Percentiles rank a stretch among this genome's conserved stretches.
Conservation (phyloP, 2,329 filamentous ascomycete species). For the Penicillium carneum region DNA sequence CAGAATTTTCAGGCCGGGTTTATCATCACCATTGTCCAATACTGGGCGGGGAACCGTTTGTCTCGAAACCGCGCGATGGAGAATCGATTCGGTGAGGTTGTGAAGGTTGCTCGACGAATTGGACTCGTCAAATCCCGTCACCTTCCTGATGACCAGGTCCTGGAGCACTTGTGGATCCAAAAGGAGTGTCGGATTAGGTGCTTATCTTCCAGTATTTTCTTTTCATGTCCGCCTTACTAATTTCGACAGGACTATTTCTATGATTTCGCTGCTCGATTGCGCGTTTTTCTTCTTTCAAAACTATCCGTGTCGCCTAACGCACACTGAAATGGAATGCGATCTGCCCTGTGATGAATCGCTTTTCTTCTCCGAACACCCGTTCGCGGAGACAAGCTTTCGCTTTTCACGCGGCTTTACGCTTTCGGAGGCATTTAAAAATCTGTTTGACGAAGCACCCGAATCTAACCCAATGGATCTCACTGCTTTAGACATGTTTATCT, state of each 20-base stretch:
- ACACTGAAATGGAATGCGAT: slow-evolving; percentile 54
- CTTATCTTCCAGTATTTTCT: slow-evolving; percentile 1
- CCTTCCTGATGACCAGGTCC: slow-evolving; percentile 45
- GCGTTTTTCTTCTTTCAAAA: slow-evolving; percentile 57
- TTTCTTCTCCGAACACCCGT: slow-evolving; percentile 53
- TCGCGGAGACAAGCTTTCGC: slow-evolving; percentile 50
- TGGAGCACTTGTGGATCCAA: slow-evolving; percentile 54
- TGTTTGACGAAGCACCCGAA: slow-evolving; percentile 45
- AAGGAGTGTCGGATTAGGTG: slow-evolving; percentile 56
- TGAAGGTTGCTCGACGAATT: slow-evolving; percentile 53
- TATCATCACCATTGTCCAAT: slow-evolving; percentile 53
- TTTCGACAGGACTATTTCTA: slow-evolving; percentile 46
- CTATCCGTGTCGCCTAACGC: slow-evolving; percentile 52
- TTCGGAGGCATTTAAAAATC: slow-evolving; percentile 49
- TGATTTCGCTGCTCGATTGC: slow-evolving; percentile 54
- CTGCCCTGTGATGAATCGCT: slow-evolving; percentile 53
- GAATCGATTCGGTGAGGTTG: slow-evolving; percentile 52
- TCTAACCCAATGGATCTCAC: slow-evolving; percentile 39
- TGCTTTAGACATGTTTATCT: slow-evolving; percentile 52
- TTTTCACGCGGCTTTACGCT: slow-evolving; percentile 48
- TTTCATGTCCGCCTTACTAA: slow-evolving; percentile 17
- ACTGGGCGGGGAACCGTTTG: slow-evolving; percentile 52
- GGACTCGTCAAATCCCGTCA: slow-evolving; percentile 50
- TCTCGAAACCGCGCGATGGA: slow-evolving; percentile 54
- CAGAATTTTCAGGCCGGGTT: slow-evolving; percentile 55